A percentile compares a stretch with the other conserved stretches of the same genome.
Evolutionary conservation across 75 land plant genomes (phyloP).

Genomic region (Pinus tabuliformis): DNA sequence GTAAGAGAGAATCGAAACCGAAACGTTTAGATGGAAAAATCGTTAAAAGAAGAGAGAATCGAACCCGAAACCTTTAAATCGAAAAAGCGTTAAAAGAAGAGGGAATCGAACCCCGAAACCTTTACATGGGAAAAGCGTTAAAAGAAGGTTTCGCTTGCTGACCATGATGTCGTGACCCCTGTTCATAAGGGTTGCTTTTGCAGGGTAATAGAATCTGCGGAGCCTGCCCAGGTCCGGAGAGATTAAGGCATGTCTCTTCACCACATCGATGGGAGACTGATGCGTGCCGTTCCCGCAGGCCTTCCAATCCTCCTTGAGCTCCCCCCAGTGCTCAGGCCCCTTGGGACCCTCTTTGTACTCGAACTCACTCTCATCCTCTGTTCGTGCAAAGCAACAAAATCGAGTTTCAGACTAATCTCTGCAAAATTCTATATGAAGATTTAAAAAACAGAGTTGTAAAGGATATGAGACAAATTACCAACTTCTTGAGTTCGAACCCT

Average conservation of each 20-base stretch:
- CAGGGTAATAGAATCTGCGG: neutral
- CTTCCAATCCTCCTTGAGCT: conserved; percentile 28
- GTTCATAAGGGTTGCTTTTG: conserved; percentile 10
- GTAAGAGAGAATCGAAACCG: neutral
- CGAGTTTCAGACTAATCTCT: too few species aligned
- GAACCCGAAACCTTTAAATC: too few species aligned
- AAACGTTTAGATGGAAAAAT: neutral
- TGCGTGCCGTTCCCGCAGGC: conserved; percentile 21
- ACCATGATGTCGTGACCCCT: conserved; percentile 26
- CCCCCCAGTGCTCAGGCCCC: conserved; percentile 42
- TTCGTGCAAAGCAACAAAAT: neutral
- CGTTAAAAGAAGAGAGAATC: neutral
- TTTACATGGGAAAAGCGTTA: neutral
- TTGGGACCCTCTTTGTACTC: conserved; percentile 18
- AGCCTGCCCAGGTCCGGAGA: neutral
- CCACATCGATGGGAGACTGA: conserved; percentile 39
- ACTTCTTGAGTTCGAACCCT: conserved; percentile 2
- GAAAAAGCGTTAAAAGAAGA: too few species aligned
- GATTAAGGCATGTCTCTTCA: neutral
- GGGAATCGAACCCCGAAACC: neutral
- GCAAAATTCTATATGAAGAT: neutral
- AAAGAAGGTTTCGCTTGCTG: neutral
- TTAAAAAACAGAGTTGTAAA: neutral
- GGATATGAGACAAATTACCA: neutral
- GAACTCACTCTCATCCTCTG: conserved; percentile 20